phyloP scores from a whole-genome alignment of 331 rosid genomes.

The Saraca asoca region DNA sequence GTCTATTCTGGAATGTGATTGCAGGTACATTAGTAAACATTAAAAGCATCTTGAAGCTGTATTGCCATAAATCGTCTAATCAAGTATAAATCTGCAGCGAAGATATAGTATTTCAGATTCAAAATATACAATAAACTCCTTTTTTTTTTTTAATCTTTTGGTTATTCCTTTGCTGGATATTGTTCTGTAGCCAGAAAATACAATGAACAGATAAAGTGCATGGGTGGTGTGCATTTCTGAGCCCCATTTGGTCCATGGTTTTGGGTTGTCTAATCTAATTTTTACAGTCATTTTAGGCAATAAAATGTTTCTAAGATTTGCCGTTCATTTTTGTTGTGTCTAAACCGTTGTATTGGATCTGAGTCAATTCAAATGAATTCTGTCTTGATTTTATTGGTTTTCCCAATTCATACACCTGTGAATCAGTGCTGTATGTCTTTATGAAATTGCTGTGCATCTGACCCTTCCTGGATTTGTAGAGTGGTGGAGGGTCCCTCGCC shows the following conservation, averaged over 20 bases:
- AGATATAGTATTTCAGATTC: background rate
- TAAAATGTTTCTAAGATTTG: constrained; percentile 29
- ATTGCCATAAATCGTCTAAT: constrained; percentile 37
- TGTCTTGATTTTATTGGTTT: background rate
- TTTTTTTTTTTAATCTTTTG: constrained; percentile 23
- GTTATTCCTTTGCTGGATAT: constrained; percentile 39
- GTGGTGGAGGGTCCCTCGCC: no score
- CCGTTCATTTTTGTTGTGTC: constrained; percentile 19
- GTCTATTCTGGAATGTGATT: constrained; percentile 24
- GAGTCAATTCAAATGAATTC: background rate
- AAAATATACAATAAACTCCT: background rate
- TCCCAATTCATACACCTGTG: no score
- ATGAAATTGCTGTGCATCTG: no score
- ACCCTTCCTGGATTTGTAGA: no score
- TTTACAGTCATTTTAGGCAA: constrained; percentile 26
- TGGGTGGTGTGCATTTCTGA: constrained; percentile 29
- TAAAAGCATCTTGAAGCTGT: constrained; percentile 38
- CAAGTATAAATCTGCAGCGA: constrained; percentile 55
- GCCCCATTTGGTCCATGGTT: constrained; percentile 15
- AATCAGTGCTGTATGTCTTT: no score
- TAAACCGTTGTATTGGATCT: constrained; percentile 17
- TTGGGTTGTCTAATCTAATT: constrained; percentile 2
- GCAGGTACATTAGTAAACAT: constrained; percentile 40
- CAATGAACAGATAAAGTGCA: constrained; percentile 35
- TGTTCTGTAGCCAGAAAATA: constrained; percentile 33